Base-by-base conservation (phyloP, 495 filamentous ascomycete genomes). In the Hapsidospora chrysogenum region DNA sequence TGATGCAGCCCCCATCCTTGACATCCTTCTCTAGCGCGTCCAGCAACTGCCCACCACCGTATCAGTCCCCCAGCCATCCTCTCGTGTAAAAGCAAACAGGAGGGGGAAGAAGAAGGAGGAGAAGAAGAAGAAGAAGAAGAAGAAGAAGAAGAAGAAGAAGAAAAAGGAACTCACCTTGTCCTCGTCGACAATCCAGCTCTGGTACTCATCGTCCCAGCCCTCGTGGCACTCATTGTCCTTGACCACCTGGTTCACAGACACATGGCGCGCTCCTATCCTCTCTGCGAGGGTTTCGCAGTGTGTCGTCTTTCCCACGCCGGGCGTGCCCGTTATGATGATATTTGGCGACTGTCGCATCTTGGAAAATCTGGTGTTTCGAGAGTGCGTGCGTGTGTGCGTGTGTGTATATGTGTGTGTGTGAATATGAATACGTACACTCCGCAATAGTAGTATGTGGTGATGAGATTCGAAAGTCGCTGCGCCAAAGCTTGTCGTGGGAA, bases 101-200 rank as follows among this genome's bases (percentile, higher is more conserved):
- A 9, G 33, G 35, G n/a, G n/a, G n/a, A n/a, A 21, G 21, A 28
- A 17, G 33, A 13, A 33, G 9, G n/a, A n/a, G n/a, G n/a, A n/a
- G n/a, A n/a, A n/a, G n/a, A n/a, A n/a, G n/a, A n/a, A n/a, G n/a
- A n/a, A n/a, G n/a, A n/a, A n/a, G n/a, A n/a, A n/a, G n/a, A n/a
- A n/a, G n/a, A n/a, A n/a, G n/a, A 26, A 22, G 14, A 37, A 22
- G 35, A 42, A 33, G 17, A 30, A 32, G 25, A 31, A 1, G 31
- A 41, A 38, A 17, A 38, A 42, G 40, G 40, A 33, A 38, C 23
- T 26, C 50, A 86, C 85, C 70, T 92, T 92, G 50, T 96, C 87
- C 52, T 97, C 89, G 51, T 97, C 85, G 15, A 97, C 85, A 32
- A 95, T 80, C 79, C 81, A 94, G 45, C 78, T 82, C 56, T 81